Conservation (phyloP, 1,284 basidiomycete genomes). For the Ustilago curta region DNA sequence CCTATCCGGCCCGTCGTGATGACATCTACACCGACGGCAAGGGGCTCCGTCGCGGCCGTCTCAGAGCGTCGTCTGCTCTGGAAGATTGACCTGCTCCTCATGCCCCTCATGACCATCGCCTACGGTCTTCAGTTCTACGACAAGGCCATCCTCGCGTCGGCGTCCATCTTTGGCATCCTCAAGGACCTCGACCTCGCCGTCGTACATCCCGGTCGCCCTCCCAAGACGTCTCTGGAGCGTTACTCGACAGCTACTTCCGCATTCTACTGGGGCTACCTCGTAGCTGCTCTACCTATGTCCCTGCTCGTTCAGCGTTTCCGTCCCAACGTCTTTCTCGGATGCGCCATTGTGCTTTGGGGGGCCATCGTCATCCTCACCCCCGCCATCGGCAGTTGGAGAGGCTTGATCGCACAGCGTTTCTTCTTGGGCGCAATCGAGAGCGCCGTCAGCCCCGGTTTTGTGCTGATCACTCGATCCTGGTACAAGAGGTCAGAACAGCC, state of each 20-base stretch:
- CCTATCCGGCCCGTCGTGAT: not conserved
- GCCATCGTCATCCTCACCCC: constrained; percentile 72
- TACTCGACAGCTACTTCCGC: constrained; percentile 54
- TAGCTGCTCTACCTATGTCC: constrained; percentile 71
- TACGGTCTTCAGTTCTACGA: constrained; percentile 73
- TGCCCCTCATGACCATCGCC: constrained; percentile 71
- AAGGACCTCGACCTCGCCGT: constrained; percentile 69
- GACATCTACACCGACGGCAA: constrained; percentile 3
- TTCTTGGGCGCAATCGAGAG: constrained; percentile 65
- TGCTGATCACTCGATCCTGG: constrained; percentile 72
- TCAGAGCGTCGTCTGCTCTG: constrained; percentile 47
- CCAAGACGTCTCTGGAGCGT: constrained; percentile 44
- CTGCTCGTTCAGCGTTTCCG: constrained; percentile 71
- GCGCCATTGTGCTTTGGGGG: constrained; percentile 71
- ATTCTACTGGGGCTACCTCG: constrained; percentile 73
- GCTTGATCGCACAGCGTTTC: constrained; percentile 71
- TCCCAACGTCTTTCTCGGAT: constrained; percentile 66
- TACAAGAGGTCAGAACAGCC: constrained; percentile 70
- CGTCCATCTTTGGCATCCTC: constrained; percentile 72
- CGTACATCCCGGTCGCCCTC: constrained; percentile 65
- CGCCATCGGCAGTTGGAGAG: constrained; percentile 68
- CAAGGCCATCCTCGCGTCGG: constrained; percentile 72
- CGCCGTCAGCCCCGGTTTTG: constrained; percentile 72
- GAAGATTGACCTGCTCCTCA: constrained; percentile 61
- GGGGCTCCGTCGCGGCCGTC: constrained; percentile 7